Percentiles rank a stretch among this genome's conserved stretches.
These are phyloP conservation scores for Trichoderma sp. DNA, from an alignment of 2,329 filamentous ascomycete genomes.

Conservation along the genomic window DNA sequence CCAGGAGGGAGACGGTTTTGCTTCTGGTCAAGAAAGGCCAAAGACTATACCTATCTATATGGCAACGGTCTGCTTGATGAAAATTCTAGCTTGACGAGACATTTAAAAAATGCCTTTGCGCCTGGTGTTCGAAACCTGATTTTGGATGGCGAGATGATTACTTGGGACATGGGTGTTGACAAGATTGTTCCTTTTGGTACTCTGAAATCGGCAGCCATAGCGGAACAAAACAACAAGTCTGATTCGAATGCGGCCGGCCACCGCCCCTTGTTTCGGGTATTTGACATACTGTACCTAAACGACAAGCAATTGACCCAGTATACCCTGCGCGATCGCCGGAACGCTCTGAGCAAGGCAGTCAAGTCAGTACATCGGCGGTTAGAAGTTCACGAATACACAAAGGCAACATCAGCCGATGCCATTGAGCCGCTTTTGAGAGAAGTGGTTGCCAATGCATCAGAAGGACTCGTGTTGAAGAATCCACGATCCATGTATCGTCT, in stretches of 20 bases:
- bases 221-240: conserved; percentile 64
- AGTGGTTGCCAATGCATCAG: conserved; percentile 82
- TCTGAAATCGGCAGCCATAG: conserved; percentile 83
- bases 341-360: conserved; percentile 71
- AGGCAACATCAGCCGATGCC: conserved; percentile 64
- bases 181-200: conserved; percentile 88
- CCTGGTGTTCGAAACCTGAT: conserved; percentile 80
- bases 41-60: conserved; percentile 94
- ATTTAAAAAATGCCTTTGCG: conserved; percentile 75
- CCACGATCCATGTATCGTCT: conserved; percentile 81
- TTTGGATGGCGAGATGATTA: conserved; percentile 97
- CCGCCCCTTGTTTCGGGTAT: conserved; percentile 78
- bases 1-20: conserved; percentile 71
- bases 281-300: conserved; percentile 90
- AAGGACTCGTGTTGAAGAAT: conserved; percentile 92
- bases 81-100: conserved; percentile 73
- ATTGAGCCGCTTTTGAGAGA: conserved; percentile 78
- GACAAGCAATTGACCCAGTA: conserved; percentile 76
- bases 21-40: conserved; percentile 95
- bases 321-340: conserved; percentile 75
- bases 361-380: conserved; percentile 69
- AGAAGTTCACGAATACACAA: conserved; percentile 74
- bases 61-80: conserved; percentile 73
- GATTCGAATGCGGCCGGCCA: conserved; percentile 50
- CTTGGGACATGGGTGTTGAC: conserved; percentile 86